These are phyloP conservation scores for Amniculicola lignicola DNA, from an alignment of 495 filamentous ascomycete species.

Conservation along the genomic window DNA sequence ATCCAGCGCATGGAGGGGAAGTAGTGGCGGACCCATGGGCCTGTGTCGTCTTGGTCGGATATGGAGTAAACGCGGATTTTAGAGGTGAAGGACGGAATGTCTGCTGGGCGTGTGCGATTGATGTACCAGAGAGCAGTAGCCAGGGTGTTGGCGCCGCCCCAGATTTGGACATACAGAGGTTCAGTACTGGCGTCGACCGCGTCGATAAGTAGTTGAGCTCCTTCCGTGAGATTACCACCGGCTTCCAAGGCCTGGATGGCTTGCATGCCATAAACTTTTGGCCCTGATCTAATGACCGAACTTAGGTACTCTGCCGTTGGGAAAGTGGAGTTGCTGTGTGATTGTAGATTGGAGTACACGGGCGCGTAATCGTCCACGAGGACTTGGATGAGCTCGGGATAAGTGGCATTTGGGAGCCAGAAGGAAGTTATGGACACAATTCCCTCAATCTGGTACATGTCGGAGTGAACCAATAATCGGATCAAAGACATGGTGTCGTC, in stretches of 20 bases:
- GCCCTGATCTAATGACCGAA: conserved; percentile 16
- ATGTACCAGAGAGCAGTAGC: conserved; percentile 8
- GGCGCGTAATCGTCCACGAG: conserved; percentile 14
- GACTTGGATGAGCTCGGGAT: conserved; percentile 24
- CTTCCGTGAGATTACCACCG: conserved; percentile 1
- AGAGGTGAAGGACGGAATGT: conserved; percentile 2
- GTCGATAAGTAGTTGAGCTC: conserved; percentile 3
- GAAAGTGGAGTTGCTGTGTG: conserved; percentile 18
- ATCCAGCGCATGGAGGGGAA: conserved; percentile 8
- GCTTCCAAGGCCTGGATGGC: conserved; percentile 13
- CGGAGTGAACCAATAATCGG: conserved; percentile 36
- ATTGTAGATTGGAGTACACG: conserved; percentile 18
- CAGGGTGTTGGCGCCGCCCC: conserved; percentile 11
- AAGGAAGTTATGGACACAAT: conserved; percentile 35
- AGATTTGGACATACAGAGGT: conserved; percentile 8
- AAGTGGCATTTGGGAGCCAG: conserved; percentile 28
- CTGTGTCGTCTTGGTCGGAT: conserved; percentile 14
- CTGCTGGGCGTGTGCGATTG: conserved; percentile 2
- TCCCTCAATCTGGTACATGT: conserved; percentile 37
- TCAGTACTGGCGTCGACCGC: conserved; percentile 7
- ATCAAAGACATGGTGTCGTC: conserved; percentile 39
- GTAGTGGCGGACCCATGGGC: conserved; percentile 2
- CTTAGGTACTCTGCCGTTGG: conserved; percentile 23
- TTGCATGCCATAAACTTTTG: conserved; percentile 15
- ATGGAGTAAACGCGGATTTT: conserved; percentile 10